Evolutionary conservation across 805 yeast species (phyloP), one percentile per base, ranked within the genome.

Genomic region (Zygosaccharomyces pseudorouxii): DNA sequence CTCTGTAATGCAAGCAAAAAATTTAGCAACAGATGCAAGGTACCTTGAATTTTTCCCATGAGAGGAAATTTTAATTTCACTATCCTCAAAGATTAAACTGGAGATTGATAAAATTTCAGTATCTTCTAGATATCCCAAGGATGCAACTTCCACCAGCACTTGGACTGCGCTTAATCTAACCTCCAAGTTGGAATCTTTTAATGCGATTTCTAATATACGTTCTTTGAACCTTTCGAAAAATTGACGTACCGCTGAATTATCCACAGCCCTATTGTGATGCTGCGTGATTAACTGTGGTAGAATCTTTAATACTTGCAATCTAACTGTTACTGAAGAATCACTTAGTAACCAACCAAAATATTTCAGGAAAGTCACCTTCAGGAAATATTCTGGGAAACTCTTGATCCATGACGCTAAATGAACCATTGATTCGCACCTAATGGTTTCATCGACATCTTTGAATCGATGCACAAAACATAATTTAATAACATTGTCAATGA

Each of bases 301-400:
- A 3, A 76, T 73, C 55, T 73, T 78, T 22, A 85, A 60, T 1
- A 81, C 89, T 55, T 86, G 89, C 7, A 73, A 62, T 55, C 95
- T 75, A 1, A 87, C 95, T 3, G 62, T 53, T 9, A 76, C 65
- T 12, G 78, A 75, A 2, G 79, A 71, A 60, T 89, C 97, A n/a
- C 90, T 81, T 37, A 90, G 69, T 29, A 87, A 71, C 95, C 95
- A 86, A 4, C 96, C 96, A 59, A 86, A 75, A 64, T 86, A 87
- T 53, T 89, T 77, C 53, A 89, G 72, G 58, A 81, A 87, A 1
- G 82, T 71, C 10, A 84, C 81, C 51, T 80, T 85, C 54, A 85
- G 76, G 58, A 86, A 89, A 46, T 73, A 69, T 49, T 84, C 89
- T 0, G 96, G 95, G 52, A 77, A 77, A 5, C 69, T 60, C n/a